Percentiles rank a stretch among this genome's conserved stretches.
Evolutionary conservation across 2,329 filamentous ascomycete genomes (phyloP).

Genomic region (Tolypocladium guangdongense): DNA sequence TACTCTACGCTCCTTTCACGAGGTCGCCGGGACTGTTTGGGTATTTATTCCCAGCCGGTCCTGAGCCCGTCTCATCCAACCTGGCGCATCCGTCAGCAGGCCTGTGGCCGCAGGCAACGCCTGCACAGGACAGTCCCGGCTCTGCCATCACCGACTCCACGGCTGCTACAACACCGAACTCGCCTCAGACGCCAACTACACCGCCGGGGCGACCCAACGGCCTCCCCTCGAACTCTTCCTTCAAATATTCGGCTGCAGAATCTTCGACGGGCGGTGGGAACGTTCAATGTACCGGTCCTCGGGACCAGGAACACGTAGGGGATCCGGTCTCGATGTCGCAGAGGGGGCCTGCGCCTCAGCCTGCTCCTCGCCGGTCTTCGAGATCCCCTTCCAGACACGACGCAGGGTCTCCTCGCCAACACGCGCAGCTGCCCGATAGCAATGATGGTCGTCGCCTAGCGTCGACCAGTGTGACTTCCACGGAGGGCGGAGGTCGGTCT

Average conservation of each 20-base stretch:
- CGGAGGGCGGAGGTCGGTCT: slow-evolving; percentile 11
- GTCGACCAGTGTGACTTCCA: slow-evolving; percentile 8
- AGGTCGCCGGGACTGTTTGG: slow-evolving; percentile 22
- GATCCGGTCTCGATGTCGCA: slow-evolving; percentile 55
- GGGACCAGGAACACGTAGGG: slow-evolving; percentile 39
- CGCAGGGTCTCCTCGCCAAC: slow-evolving; percentile 13
- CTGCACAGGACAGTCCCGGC: slow-evolving; percentile 18
- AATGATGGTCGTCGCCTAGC: slow-evolving; percentile 13
- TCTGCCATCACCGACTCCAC: slow-evolving; percentile 21
- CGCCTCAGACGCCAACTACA: slow-evolving; percentile 23
- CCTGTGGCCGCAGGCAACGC: slow-evolving; percentile 24
- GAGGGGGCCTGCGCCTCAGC: slow-evolving; percentile 44
- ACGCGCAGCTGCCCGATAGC: slow-evolving; percentile 8
- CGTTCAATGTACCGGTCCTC: slow-evolving; percentile 48
- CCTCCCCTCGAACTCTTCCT: slow-evolving; percentile 10
- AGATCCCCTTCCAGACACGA: slow-evolving; percentile 30
- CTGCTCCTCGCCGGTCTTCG: slow-evolving; percentile 40
- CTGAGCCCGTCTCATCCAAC: slow-evolving; percentile 13
- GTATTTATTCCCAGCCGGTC: slow-evolving; percentile 20
- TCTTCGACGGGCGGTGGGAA: slow-evolving; percentile 10
- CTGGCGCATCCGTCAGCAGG: slow-evolving; percentile 22
- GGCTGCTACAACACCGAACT: slow-evolving; percentile 19
- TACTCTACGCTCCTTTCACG: slow-evolving; percentile 1
- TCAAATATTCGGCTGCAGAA: slow-evolving; percentile 10
- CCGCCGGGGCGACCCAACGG: slow-evolving; percentile 17